Base-by-base conservation (phyloP, 352 stramenopile genomes). In the Elongisporangium undulatum region DNA sequence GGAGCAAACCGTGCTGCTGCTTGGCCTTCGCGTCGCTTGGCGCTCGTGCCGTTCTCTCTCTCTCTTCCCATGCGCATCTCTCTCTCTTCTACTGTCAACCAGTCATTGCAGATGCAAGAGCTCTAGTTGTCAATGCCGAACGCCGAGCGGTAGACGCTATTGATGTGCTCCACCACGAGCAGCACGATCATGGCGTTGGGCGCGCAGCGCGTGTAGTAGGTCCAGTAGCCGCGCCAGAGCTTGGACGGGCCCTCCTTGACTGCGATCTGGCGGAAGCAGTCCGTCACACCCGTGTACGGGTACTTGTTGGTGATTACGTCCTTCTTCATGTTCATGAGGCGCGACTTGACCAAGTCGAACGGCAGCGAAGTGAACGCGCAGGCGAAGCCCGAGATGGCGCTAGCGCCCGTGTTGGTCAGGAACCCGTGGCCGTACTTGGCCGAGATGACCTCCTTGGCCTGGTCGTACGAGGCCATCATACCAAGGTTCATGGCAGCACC, bases 101-200 rank as follows among this genome's bases (percentile, higher is more conserved):
- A 17, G 26, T 38, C 50, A n/a, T 54, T 29, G 34, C 17, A 17
- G 10, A 45, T 54, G 20, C n/a, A 54, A 54, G 9, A 54, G 19
- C 20, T 54, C 20, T 23, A 29, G 12, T 54, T 54, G 50, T 82
- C 65, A 16, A 89, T 63, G 4, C 57, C 51, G 63, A 94, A 88
- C 7, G 75, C 55, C 63, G 76, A 79, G 59, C 84, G 83, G 76
- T 97, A 97, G 29, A 85, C 55, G 41, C 76, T 82, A 66, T 98
- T 98, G 58, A 96, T 86, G 67, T 97, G 87, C 69, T 99, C 97
- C 62, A 99, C 97, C 5, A 97, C 97, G 45, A 99, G 77, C 59
- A 99, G 81, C 66, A 99, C 98, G 72, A 99, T 99, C 97, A 99
- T 99, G n/a, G 97, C 96, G 84, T 99, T 98, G 13, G 97, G 97